Base-by-base conservation (phyloP, 495 filamentous ascomycete genomes). In the Penicillium odoratum region DNA sequence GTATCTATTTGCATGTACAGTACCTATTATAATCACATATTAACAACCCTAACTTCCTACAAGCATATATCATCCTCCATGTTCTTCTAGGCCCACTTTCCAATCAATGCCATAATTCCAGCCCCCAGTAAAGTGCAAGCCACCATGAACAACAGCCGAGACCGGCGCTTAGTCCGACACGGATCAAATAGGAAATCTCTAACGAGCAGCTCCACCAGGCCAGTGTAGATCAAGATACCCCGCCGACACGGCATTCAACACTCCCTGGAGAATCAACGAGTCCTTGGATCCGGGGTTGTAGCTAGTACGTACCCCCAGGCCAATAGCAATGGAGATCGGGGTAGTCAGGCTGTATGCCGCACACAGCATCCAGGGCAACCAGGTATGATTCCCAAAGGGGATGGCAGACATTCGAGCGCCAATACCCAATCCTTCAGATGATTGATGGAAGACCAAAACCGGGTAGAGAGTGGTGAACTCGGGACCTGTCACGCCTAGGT, bases 381-480 rank as follows among this genome's bases (percentile, higher is more conserved):
- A 68, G 10, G 60, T 69, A 1, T 48, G 48, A 25, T 62, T 56
- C 28, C 59, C 88, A 83, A 71, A 90, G 78, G 69, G 69, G 26
- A 72, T 72, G n/a, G 65, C 55, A 8, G 67, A 69, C 69, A 72
- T 72, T 7, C 69, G 51, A 1, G 73, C 90, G 1, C 66, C 66
- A 25, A 69, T 69, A 54, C 66, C 66, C 7, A 69, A 54, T 7
- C 66, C 66, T 38, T 69, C 66, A 36, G 66, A 69, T 0, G 63
- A 66, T 28, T 69, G 66, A 16, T 69, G 66, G 55, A 69, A 90
- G 47, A 84, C 81, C 7, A 91, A 75, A 10, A 90, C 88, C 34
- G 86, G 75, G 64, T 87, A 89, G 13, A 91, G 78, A 3, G 87
- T 78, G 21, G 70, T 76, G 68, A 91, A 88, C 48, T 89, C 82